Conservation (phyloP, 202 grass and related monocot species). For the Schoenoplectus triqueter region DNA sequence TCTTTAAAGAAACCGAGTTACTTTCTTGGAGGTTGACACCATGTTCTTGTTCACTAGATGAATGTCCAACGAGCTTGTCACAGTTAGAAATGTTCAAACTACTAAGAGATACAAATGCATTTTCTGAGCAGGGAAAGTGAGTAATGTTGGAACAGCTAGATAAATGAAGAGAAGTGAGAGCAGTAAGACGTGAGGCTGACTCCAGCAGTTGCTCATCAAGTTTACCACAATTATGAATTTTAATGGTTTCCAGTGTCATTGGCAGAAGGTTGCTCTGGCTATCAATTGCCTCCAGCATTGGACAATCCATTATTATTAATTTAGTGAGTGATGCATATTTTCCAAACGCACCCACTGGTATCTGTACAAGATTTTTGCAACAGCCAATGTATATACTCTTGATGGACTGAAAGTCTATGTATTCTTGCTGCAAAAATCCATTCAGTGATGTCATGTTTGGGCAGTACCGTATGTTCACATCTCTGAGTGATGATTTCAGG, state of each 20-base stretch:
- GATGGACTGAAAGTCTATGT: not conserved
- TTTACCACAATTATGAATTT: not conserved
- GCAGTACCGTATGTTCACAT: not conserved
- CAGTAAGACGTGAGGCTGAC: not conserved
- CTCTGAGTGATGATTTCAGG: not conserved
- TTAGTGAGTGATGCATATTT: not conserved
- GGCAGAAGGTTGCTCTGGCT: not conserved
- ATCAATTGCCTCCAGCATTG: not conserved
- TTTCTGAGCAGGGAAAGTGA: not conserved
- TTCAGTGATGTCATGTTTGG: not conserved
- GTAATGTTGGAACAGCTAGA: not conserved
- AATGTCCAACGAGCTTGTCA: not conserved
- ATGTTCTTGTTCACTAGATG: not conserved
- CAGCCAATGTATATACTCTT: not conserved
- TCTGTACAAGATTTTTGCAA: not conserved
- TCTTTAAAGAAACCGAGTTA: not conserved
- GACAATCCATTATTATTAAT: not conserved
- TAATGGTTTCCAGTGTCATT: not conserved
- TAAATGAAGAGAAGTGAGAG: not conserved
- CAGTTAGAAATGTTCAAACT: accelerated
- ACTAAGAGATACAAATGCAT: not conserved
- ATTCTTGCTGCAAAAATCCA: not conserved
- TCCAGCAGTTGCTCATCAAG: not conserved
- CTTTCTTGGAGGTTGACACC: not conserved
- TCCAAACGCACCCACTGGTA: not conserved